Evolutionary conservation across 441 rosid species (phyloP), one percentile per base, ranked within the genome.

Genomic region (Francoa sonchifolia): DNA sequence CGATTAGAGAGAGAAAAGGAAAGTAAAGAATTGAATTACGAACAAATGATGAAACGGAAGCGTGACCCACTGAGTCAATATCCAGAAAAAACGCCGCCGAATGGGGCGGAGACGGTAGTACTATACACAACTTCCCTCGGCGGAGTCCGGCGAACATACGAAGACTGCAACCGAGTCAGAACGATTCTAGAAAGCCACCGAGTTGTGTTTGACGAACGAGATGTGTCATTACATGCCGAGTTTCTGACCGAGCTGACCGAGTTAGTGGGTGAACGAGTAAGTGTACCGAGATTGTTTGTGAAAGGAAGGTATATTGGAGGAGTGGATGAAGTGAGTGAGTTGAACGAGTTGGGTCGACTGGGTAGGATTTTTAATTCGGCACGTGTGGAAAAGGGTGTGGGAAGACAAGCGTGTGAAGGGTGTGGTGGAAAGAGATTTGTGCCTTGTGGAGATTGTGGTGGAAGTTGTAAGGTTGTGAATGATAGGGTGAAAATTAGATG

Each of bases 281-380:
- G 75, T 9, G 80, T 89, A 20, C 96, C 98, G 1, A 77, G 69
- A 64, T 66, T 90, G 28, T 90, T 90, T 57, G 54, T 90, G 11
- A 76, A 48, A 36, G 98, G 95, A 34, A 79, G 73, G 54, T 74
- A 67, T 67, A 68, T 90, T 19, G 98, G 98, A 36, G 96, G 94
- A 55, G 89, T 87, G 5, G 89, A 82, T 22, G 81, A 77, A 66
- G 90, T 79, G 18, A 67, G 76, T 13, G 47, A 58, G 9, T 50
- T 90, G 55, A 83, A 90, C 32, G 95, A 90, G 44, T 77, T 71
- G 54, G 96, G 98, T 19, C 74, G 67, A 69, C 79, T 85, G 19
- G 76, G 59, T 70, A 78, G 71, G 56, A 79, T 90, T 22, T 48
- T 90, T 14, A 61, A 73, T 55, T 89, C 82, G 15, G 66, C 77